Percentiles rank a stretch among this genome's conserved stretches.
Conservation (phyloP, 2,329 filamentous ascomycete genomes). For the Neocatenulostroma microsporum region DNA sequence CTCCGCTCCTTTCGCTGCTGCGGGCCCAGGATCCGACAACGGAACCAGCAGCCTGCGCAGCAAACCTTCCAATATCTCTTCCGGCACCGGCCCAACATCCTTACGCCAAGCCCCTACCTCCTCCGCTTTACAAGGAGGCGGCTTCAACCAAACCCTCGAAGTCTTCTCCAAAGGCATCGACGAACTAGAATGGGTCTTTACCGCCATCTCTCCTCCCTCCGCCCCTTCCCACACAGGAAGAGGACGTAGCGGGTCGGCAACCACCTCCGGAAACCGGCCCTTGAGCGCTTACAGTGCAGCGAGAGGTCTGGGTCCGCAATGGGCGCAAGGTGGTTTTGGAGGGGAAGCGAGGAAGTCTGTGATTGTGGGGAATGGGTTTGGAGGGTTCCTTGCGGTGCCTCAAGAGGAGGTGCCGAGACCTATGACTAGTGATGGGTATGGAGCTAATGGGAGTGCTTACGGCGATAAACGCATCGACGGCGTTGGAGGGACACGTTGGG, state of each 20-base stretch:
- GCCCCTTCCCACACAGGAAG: not conserved
- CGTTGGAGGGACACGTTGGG: slow-evolving; percentile 10
- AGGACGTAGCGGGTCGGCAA: not conserved
- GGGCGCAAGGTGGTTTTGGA: slow-evolving; percentile 40
- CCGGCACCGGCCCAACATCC: too few species aligned
- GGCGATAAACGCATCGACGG: slow-evolving; percentile 6
- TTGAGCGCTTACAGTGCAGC: slow-evolving; percentile 39
- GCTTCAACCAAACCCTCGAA: slow-evolving; percentile 50
- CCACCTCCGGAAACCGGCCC: slow-evolving; percentile 34
- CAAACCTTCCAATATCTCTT: slow-evolving; percentile 12
- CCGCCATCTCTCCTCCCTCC: slow-evolving; percentile 46
- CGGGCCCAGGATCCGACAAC: slow-evolving; percentile 5
- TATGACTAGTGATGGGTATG: slow-evolving; percentile 20
- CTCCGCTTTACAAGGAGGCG: slow-evolving; percentile 8
- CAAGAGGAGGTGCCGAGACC: slow-evolving; percentile 37
- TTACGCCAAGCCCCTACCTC: too few species aligned
- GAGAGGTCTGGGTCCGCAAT: slow-evolving; percentile 47
- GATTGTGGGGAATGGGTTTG: slow-evolving; percentile 60
- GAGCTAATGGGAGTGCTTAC: slow-evolving; percentile 13
- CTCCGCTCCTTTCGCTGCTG: slow-evolving; percentile 41
- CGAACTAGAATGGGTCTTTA: slow-evolving; percentile 62
- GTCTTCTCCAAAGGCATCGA: slow-evolving; percentile 61
- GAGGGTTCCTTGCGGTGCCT: slow-evolving; percentile 60
- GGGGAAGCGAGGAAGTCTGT: slow-evolving; percentile 53
- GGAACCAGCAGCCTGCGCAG: slow-evolving; percentile 18